phyloP scores from a whole-genome alignment of 495 filamentous ascomycete species.

The Lasiosphaeris hirsuta region DNA sequence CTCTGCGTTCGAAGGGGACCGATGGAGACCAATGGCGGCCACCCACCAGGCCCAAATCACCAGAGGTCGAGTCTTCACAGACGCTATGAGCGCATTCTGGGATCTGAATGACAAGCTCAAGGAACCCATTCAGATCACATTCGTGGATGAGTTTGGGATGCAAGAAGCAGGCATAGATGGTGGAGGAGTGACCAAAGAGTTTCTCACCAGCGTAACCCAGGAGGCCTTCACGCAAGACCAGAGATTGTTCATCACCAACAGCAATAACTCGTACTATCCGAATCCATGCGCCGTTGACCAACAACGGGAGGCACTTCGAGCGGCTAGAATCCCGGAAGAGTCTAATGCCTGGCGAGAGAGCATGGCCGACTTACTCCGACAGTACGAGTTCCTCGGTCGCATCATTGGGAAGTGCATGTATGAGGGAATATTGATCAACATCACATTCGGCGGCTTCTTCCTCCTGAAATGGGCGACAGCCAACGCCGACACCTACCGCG shows the following conservation, averaged over 20 bases:
- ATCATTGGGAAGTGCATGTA: slow-evolving; percentile 97
- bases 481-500: slow-evolving; percentile 63
- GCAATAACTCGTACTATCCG: slow-evolving; percentile 85
- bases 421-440: slow-evolving; percentile 93
- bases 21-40: slow-evolving; percentile 67
- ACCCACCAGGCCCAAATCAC: slow-evolving; percentile 79
- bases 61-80: slow-evolving; percentile 76
- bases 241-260: slow-evolving; percentile 71
- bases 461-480: slow-evolving; percentile 89
- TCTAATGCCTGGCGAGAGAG: slow-evolving; percentile 51
- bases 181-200: slow-evolving; percentile 97
- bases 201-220: slow-evolving; percentile 82
- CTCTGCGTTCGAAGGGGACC: slow-evolving; percentile 62
- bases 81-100: slow-evolving; percentile 85
- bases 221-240: slow-evolving; percentile 68
- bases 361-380: slow-evolving; percentile 61
- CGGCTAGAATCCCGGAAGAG: slow-evolving; percentile 49
- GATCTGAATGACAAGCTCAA: slow-evolving; percentile 77
- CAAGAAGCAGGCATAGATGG: slow-evolving; percentile 94
- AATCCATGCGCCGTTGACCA: slow-evolving; percentile 80
- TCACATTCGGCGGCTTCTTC: slow-evolving; percentile 93
- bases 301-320: slow-evolving; percentile 55
- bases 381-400: slow-evolving; percentile 89
- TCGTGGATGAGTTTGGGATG: slow-evolving; percentile 85
- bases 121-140: slow-evolving; percentile 96